A percentile compares a stretch with the other conserved stretches of the same genome.
Conservation (phyloP, 805 yeast species). For the Lipomyces chichibuensis region DNA sequence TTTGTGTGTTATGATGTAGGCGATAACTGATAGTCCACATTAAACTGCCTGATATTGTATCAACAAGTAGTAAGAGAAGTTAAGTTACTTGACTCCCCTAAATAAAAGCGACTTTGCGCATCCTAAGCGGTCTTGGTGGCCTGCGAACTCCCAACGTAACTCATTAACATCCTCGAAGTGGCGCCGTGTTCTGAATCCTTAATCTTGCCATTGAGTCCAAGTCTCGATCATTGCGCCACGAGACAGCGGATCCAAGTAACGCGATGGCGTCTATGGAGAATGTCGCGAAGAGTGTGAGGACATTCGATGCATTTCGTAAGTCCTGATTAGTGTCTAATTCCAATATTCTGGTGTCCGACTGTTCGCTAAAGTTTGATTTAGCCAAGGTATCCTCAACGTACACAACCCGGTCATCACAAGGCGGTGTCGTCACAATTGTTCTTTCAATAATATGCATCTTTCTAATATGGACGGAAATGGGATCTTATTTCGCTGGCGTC, state of each 20-base stretch:
- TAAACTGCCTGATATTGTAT: too few relatives aligned
- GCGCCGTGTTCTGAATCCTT: too few relatives aligned
- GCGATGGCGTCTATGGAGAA: slow-evolving; percentile 19
- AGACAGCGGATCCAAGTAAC: neutral
- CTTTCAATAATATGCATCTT: slow-evolving; percentile 66
- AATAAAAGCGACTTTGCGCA: too few relatives aligned
- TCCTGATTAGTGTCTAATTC: neutral
- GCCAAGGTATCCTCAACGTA: slow-evolving; percentile 74
- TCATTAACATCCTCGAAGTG: neutral
- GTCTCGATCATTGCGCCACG: too few relatives aligned
- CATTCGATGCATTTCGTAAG: slow-evolving; percentile 40
- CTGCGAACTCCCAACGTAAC: neutral
- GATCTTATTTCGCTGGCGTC: slow-evolving; percentile 80
- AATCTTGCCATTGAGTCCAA: too few relatives aligned
- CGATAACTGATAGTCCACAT: neutral
- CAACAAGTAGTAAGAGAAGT: too few relatives aligned
- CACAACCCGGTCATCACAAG: slow-evolving; percentile 72
- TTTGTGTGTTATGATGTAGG: neutral
- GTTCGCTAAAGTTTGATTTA: slow-evolving; percentile 34
- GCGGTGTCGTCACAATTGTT: slow-evolving; percentile 71
- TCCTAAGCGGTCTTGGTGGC: neutral
- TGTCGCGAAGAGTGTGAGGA: slow-evolving; percentile 24
- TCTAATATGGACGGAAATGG: slow-evolving; percentile 80
- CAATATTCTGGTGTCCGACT: neutral
- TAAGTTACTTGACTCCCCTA: too few relatives aligned